phyloP scores from a whole-genome alignment of 2,329 filamentous ascomycete species.

The Trichoderma arundinaceum region DNA sequence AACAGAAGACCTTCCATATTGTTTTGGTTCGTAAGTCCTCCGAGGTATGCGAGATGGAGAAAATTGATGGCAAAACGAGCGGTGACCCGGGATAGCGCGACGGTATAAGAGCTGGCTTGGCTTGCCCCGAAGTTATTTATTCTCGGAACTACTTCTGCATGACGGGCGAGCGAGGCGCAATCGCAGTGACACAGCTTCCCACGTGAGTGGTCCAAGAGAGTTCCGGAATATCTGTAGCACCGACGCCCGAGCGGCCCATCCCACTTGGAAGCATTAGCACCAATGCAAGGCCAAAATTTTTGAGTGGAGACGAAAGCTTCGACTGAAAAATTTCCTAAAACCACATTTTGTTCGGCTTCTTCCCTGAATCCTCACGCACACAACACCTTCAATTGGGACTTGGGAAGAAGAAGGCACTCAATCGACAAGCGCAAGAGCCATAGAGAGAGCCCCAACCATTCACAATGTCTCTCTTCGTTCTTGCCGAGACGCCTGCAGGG shows the following conservation, averaged over 20 bases:
- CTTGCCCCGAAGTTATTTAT: background rate
- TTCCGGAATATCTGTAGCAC: constrained; percentile 39
- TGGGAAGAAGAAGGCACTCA: constrained; percentile 45
- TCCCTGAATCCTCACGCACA: constrained; percentile 45
- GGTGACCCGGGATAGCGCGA: background rate
- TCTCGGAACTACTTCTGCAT: constrained; percentile 27
- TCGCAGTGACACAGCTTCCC: constrained; percentile 30
- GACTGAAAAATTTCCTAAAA: constrained; percentile 52
- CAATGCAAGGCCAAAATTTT: constrained; percentile 51
- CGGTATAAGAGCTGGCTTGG: constrained; percentile 8
- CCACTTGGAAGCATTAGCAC: constrained; percentile 40
- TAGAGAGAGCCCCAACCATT: constrained; percentile 42
- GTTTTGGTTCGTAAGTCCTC: background rate
- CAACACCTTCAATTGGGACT: constrained; percentile 45
- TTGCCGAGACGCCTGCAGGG: constrained; percentile 89
- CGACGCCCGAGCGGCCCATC: constrained; percentile 37
- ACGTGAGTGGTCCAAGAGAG: constrained; percentile 35
- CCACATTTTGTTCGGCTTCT: constrained; percentile 41
- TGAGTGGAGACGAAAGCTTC: constrained; percentile 46
- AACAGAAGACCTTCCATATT: constrained; percentile 91
- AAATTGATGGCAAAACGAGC: constrained; percentile 10
- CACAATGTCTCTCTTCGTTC: constrained; percentile 87
- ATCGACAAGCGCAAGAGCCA: constrained; percentile 42
- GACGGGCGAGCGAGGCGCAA: constrained; percentile 23
- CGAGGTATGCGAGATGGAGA: background rate